These are phyloP conservation scores for Podaxis sp. DNA, from an alignment of 768 basidiomycete species.

Conservation along the genomic window DNA sequence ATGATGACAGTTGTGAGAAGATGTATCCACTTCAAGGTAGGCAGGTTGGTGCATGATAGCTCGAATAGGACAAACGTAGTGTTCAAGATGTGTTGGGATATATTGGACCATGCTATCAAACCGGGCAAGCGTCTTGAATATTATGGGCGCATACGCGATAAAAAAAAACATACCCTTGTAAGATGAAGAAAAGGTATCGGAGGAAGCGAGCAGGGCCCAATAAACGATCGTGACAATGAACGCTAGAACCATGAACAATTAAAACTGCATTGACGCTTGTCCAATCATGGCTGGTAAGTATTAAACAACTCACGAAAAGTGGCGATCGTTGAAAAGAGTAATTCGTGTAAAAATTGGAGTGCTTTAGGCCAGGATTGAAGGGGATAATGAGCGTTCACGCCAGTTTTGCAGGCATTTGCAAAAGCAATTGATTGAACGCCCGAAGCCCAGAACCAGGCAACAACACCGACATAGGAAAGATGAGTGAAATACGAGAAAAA, in stretches of 20 bases:
- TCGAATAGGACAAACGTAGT: conserved; percentile 56
- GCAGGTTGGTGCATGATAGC: conserved; percentile 51
- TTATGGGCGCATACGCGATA: neutral
- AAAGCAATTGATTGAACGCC: conserved; percentile 15
- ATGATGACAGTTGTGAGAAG: conserved; percentile 47
- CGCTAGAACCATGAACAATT: neutral
- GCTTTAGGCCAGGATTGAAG: conserved; percentile 19
- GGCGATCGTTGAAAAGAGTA: conserved; percentile 17
- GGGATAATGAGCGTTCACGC: conserved; percentile 9
- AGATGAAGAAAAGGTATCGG: conserved; percentile 3
- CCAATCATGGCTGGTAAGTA: neutral
- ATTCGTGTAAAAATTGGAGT: conserved; percentile 17
- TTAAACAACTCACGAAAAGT: conserved; percentile 18
- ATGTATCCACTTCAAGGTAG: conserved; percentile 52
- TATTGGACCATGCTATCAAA: conserved; percentile 51
- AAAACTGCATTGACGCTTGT: neutral
- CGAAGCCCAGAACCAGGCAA: conserved; percentile 19
- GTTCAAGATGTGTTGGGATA: conserved; percentile 65
- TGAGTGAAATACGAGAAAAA: conserved; percentile 20
- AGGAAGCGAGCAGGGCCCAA: conserved; percentile 17
- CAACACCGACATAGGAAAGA: conserved; percentile 15
- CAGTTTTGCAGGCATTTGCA: neutral
- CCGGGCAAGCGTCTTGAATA: neutral
- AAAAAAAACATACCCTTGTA: conserved; percentile 1
- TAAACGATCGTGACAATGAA: conserved; percentile 16